Percentiles rank a stretch among this genome's conserved stretches.
Evolutionary conservation across 192 early-diverging fungal genomes (phyloP).

Genomic region (Entomortierella lignicola): DNA sequence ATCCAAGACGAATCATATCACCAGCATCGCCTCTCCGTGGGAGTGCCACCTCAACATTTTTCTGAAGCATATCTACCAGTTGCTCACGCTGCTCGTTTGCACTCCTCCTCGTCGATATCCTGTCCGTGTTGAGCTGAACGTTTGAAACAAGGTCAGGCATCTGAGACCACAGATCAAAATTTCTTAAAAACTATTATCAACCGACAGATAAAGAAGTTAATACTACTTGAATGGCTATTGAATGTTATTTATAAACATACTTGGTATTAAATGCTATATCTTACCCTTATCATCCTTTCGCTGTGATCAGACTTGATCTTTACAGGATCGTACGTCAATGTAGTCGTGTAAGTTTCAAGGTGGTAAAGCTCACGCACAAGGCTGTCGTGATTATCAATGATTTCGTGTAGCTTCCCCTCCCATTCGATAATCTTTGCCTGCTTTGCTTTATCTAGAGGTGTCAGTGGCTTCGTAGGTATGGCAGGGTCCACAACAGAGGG

Average conservation of each 20-base stretch:
- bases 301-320: slow-evolving; percentile 62
- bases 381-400: slow-evolving; percentile 65
- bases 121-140: slow-evolving; percentile 47
- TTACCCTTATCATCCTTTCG: slow-evolving; percentile 65
- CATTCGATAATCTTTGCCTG: slow-evolving; percentile 49
- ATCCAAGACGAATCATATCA: slow-evolving; percentile 17
- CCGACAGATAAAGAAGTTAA: background rate
- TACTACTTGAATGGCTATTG: background rate
- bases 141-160: slow-evolving; percentile 59
- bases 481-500: background rate
- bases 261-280: slow-evolving; percentile 10
- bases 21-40: slow-evolving; percentile 15
- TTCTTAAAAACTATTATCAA: slow-evolving; percentile 31
- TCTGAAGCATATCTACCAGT: slow-evolving; percentile 60
- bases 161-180: slow-evolving; percentile 60
- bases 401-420: slow-evolving; percentile 55
- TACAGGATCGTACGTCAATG: slow-evolving; percentile 64
- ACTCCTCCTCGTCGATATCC: slow-evolving; percentile 58
- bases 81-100: slow-evolving; percentile 56
- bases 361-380: slow-evolving; percentile 69
- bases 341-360: slow-evolving; percentile 63
- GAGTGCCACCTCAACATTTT: slow-evolving; percentile 48
- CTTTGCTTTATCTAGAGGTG: slow-evolving; percentile 59
- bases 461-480: slow-evolving; percentile 32
- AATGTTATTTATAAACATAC: background rate